These are phyloP conservation scores for Keqinozyma sinolaborantium DNA, from an alignment of 1,139 yeast genomes.

Conservation along the genomic window DNA sequence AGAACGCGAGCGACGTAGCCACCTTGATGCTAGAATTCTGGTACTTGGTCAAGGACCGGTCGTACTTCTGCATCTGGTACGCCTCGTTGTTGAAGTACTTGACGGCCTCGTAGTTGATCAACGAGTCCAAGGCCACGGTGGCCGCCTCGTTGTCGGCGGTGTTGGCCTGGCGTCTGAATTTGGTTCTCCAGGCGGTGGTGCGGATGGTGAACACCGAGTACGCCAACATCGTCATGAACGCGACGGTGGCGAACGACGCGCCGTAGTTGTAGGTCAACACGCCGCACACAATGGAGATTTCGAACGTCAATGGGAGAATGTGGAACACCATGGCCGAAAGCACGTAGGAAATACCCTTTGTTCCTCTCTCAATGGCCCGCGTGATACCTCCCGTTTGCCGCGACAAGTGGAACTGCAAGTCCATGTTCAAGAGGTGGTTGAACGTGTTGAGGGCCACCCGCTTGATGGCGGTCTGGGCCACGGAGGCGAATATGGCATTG, in stretches of 20 bases:
- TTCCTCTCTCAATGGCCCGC: conserved; percentile 95
- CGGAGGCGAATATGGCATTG: conserved; percentile 93
- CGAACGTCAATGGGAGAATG: conserved; percentile 88
- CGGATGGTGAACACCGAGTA: conserved; percentile 83
- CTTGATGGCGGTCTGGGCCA: conserved; percentile 92
- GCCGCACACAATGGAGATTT: conserved; percentile 90
- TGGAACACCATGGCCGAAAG: conserved; percentile 96
- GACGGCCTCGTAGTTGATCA: conserved; percentile 92
- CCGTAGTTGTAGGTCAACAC: conserved; percentile 93
- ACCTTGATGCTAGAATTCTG: conserved; percentile 83
- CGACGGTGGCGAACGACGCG: conserved; percentile 80
- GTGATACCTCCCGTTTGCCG: conserved; percentile 96
- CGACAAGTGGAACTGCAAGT: conserved; percentile 83
- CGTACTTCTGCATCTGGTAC: conserved; percentile 77
- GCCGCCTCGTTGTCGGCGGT: conserved; percentile 95
- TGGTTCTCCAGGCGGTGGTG: conserved; percentile 96
- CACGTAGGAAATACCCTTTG: conserved; percentile 93
- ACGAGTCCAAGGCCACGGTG: conserved; percentile 87
- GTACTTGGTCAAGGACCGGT: conserved; percentile 67
- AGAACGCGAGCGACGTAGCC: conserved; percentile 86
- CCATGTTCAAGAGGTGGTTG: conserved; percentile 76
- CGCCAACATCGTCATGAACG: conserved; percentile 81
- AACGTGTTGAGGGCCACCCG: conserved; percentile 88
- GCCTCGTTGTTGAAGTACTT: conserved; percentile 89
- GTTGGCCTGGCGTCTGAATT: conserved; percentile 86